Percentiles rank a stretch among this genome's conserved stretches.
Evolutionary conservation across 2,329 filamentous ascomycete genomes (phyloP).

Genomic region (Byssoonygena ceratinophila): DNA sequence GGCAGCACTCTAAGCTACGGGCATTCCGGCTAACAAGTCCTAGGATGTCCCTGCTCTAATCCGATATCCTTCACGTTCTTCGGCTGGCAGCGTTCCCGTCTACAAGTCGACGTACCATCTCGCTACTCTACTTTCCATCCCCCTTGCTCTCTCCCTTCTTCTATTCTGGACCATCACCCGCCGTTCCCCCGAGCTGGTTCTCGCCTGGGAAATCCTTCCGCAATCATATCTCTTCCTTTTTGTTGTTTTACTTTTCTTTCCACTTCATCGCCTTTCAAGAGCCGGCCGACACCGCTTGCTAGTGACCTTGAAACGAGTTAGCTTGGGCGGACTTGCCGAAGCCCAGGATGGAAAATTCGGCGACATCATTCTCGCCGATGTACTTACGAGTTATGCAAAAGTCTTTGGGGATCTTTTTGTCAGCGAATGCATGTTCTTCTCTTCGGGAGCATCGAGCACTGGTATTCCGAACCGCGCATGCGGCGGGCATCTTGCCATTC

Average conservation of each 20-base stretch:
- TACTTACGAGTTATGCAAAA: slow-evolving; percentile 87
- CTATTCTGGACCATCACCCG: slow-evolving; percentile 76
- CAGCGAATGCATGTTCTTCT: slow-evolving; percentile 81
- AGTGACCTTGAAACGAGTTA: slow-evolving; percentile 63
- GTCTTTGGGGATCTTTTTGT: slow-evolving; percentile 85
- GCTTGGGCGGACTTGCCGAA: slow-evolving; percentile 75
- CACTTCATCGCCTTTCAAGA: slow-evolving; percentile 57
- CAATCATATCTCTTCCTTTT: slow-evolving; percentile 70
- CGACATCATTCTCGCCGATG: slow-evolving; percentile 86
- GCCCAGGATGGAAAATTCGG: slow-evolving; percentile 85
- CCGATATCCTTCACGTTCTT: slow-evolving; percentile 67
- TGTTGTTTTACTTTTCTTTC: slow-evolving; percentile 59
- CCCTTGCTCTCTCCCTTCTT: slow-evolving; percentile 60
- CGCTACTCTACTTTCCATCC: slow-evolving; percentile 61
- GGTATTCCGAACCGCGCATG: slow-evolving; percentile 70
- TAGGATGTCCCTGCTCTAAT: slow-evolving; percentile 75
- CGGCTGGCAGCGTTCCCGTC: slow-evolving; percentile 59
- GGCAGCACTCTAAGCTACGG: not conserved
- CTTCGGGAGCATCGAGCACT: slow-evolving; percentile 59
- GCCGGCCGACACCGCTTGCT: slow-evolving; percentile 66
- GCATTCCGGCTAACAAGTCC: slow-evolving; percentile 16
- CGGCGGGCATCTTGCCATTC: slow-evolving; percentile 68
- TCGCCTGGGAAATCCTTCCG: slow-evolving; percentile 74
- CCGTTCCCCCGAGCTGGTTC: slow-evolving; percentile 57
- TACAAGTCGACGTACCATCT: slow-evolving; percentile 79